phyloP scores from a whole-genome alignment of 2,329 filamentous ascomycete species.

The Shiraia bambusicola region DNA sequence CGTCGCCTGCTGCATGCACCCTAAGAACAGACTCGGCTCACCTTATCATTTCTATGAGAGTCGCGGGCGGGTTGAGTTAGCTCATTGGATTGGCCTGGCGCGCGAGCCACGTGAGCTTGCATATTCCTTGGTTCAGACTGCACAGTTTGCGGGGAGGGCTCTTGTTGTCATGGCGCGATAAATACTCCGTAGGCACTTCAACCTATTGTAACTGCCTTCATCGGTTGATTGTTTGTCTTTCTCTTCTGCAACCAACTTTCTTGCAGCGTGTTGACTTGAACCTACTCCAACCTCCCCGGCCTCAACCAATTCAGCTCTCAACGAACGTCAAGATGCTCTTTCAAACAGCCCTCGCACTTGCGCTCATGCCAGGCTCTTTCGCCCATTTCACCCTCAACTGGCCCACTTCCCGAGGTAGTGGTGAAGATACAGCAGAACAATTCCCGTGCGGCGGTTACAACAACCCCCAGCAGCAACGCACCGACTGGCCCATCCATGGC shows the following conservation, averaged over 20 bases:
- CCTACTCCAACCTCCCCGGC: background rate
- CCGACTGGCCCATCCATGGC: slow-evolving; percentile 52
- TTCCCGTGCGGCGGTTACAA: slow-evolving; percentile 57
- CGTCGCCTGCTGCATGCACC: slow-evolving; percentile 9
- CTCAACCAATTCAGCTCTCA: background rate
- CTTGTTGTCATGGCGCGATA: slow-evolving; percentile 24
- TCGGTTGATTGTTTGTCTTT: background rate
- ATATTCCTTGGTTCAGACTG: slow-evolving; percentile 23
- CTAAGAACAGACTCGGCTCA: slow-evolving; percentile 24
- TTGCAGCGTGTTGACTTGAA: background rate
- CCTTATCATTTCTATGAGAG: slow-evolving; percentile 20
- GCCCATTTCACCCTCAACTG: slow-evolving; percentile 60
- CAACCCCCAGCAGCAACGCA: slow-evolving; percentile 48
- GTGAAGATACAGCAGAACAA: slow-evolving; percentile 49
- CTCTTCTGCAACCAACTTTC: too few relatives aligned
- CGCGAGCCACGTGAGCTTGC: slow-evolving; percentile 22
- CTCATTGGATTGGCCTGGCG: slow-evolving; percentile 23
- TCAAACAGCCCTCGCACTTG: slow-evolving; percentile 41
- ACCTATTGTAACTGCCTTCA: background rate
- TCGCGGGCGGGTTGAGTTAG: slow-evolving; percentile 11
- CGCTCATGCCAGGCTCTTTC: slow-evolving; percentile 49
- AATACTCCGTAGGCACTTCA: slow-evolving; percentile 20
- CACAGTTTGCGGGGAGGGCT: slow-evolving; percentile 24
- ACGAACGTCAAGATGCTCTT: slow-evolving; percentile 31
- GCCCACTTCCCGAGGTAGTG: slow-evolving; percentile 53